Evolutionary conservation across 768 basidiomycete genomes (phyloP).

Genomic region (Rhizopogon salebrosus): DNA sequence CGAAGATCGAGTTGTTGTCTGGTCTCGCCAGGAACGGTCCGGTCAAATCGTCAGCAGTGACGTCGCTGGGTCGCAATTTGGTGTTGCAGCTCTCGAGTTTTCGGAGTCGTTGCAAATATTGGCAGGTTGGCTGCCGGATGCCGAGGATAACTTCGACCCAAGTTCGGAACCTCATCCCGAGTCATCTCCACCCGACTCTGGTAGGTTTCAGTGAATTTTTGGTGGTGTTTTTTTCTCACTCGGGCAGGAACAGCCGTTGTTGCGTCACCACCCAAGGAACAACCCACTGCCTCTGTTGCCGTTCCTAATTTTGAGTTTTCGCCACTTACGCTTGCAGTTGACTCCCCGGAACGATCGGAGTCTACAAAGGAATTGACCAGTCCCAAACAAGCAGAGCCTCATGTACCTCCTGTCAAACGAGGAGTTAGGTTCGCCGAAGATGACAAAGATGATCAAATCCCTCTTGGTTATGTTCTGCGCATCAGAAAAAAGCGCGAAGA

Average conservation of each 20-base stretch:
- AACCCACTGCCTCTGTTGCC: neutral
- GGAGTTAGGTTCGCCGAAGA: conserved; percentile 65
- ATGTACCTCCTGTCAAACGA: conserved; percentile 28
- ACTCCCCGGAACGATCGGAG: neutral
- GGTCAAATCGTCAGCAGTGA: conserved; percentile 30
- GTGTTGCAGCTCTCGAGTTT: conserved; percentile 69
- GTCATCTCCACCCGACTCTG: conserved; percentile 7
- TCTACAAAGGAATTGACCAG: conserved; percentile 1
- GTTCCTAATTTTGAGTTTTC: neutral
- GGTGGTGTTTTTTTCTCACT: conserved; percentile 1
- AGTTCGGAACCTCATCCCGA: conserved; percentile 10
- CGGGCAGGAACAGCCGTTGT: conserved; percentile 1
- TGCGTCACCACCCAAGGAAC: conserved; percentile 1
- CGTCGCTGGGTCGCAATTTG: conserved; percentile 45
- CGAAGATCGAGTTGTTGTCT: conserved; percentile 63
- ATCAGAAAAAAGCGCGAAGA: conserved; percentile 70
- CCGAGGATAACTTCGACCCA: conserved; percentile 15
- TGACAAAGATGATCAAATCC: conserved; percentile 59
- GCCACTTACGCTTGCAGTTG: neutral
- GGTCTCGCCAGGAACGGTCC: conserved; percentile 37
- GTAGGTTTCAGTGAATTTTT: conserved; percentile 12
- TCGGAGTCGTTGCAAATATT: conserved; percentile 63
- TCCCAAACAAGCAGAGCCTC: conserved; percentile 2
- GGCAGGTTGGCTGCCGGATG: conserved; percentile 39
- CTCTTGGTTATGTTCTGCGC: conserved; percentile 64